Percentiles rank a stretch among this genome's conserved stretches.
These are phyloP conservation scores for Gentiana dahurica DNA, from an alignment of 257 asterid genomes.

Conservation along the genomic window DNA sequence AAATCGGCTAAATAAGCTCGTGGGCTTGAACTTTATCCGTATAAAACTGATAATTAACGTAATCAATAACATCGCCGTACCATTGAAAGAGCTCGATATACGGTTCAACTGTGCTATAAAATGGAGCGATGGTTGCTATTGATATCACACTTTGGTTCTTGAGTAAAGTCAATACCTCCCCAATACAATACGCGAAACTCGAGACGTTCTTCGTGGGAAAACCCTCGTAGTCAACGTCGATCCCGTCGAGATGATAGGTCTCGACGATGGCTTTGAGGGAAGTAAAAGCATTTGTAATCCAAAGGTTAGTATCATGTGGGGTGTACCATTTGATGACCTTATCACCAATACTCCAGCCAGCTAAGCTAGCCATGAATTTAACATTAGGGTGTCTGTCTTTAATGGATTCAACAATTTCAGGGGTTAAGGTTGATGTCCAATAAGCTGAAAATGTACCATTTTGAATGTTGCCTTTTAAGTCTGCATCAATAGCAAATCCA, in stretches of 20 bases:
- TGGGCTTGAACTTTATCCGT: slow-evolving; percentile 46
- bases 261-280: slow-evolving; percentile 38
- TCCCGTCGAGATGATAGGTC: slow-evolving; percentile 48
- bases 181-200: slow-evolving; percentile 54
- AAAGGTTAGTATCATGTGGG: slow-evolving; percentile 26
- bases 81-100: slow-evolving; percentile 29
- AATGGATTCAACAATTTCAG: slow-evolving; percentile 30
- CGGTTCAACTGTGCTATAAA: slow-evolving; percentile 30
- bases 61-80: slow-evolving; percentile 39
- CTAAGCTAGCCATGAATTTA: slow-evolving; percentile 63
- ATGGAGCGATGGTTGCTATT: slow-evolving; percentile 58
- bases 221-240: slow-evolving; percentile 58
- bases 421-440: slow-evolving; percentile 50
- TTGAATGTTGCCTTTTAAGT: slow-evolving; percentile 37
- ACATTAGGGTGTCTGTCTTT: slow-evolving; percentile 49
- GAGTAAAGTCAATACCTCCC: slow-evolving; percentile 39
- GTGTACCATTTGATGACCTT: slow-evolving; percentile 45
- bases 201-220: slow-evolving; percentile 24
- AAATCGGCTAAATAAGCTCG: slow-evolving; percentile 31
- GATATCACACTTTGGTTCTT: slow-evolving; percentile 50
- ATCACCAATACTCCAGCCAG: slow-evolving; percentile 55
- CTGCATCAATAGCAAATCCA: slow-evolving; percentile 63
- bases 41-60: slow-evolving; percentile 60
- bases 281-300: slow-evolving; percentile 53
- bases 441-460: slow-evolving; percentile 56